phyloP scores from a whole-genome alignment of 306 rosid genomes.

The Macrotyloma uniflorum region DNA sequence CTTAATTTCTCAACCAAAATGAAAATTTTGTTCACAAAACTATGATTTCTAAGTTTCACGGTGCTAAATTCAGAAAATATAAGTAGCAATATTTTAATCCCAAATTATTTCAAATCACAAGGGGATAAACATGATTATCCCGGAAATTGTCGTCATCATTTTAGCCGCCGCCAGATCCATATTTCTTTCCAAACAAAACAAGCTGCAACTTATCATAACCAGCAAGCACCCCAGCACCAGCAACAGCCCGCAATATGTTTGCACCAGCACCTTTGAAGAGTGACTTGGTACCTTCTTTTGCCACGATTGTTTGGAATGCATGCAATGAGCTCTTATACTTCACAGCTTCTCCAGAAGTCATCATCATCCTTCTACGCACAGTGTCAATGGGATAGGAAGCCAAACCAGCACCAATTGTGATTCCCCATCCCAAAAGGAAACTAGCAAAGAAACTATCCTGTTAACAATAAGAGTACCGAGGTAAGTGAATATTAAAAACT shows the following conservation, averaged over 20 bases:
- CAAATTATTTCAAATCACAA: constrained; percentile 46
- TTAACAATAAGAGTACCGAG: constrained; percentile 24
- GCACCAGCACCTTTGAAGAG: constrained; percentile 96
- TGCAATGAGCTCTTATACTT: constrained; percentile 78
- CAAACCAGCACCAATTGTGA: constrained; percentile 87
- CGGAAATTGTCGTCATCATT: constrained; percentile 45
- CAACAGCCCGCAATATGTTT: constrained; percentile 87
- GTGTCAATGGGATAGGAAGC: constrained; percentile 89
- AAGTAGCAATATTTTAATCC: constrained; percentile 27
- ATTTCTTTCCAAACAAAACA: constrained; percentile 81
- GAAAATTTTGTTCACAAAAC: constrained; percentile 34
- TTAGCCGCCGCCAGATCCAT: constrained; percentile 90
- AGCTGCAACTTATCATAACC: constrained; percentile 91
- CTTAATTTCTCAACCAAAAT: constrained; percentile 35
- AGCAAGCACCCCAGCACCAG: constrained; percentile 95
- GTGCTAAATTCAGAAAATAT: constrained; percentile 35
- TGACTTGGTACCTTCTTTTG: constrained; percentile 82
- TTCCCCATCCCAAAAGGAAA: constrained; percentile 86
- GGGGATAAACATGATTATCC: constrained; percentile 35
- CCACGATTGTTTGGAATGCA: constrained; percentile 69
- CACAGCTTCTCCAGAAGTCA: constrained; percentile 98
- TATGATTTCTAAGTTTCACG: constrained; percentile 35
- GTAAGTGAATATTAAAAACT: constrained; percentile 25
- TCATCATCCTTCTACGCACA: constrained; percentile 95
- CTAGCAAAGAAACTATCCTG: constrained; percentile 96